Percentiles rank a stretch among this genome's conserved stretches.
These are phyloP conservation scores for Trematosphaeria pertusa DNA, from an alignment of 2,329 filamentous ascomycete species.

Conservation along the genomic window DNA sequence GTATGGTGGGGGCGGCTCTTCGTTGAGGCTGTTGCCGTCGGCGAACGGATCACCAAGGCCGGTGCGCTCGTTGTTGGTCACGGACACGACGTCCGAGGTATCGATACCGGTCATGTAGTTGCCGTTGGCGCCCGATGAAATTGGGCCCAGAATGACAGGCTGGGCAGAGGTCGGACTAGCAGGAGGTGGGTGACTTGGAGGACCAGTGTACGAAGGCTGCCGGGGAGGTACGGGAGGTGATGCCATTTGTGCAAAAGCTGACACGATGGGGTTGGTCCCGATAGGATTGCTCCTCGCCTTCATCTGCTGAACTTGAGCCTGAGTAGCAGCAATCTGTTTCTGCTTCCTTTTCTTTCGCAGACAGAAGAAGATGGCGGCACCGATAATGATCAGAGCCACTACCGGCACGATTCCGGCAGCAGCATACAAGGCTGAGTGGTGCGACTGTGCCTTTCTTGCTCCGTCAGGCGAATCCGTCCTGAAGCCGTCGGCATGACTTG, in stretches of 20 bases:
- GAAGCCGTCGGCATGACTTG: not conserved
- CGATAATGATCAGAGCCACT: conserved; percentile 33
- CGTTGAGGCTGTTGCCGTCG: conserved; percentile 34
- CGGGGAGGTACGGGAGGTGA: conserved; percentile 15
- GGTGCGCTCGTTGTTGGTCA: conserved; percentile 30
- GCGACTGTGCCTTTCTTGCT: conserved; percentile 10
- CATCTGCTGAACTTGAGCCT: conserved; percentile 31
- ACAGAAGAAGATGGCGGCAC: conserved; percentile 29
- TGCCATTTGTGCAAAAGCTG: conserved; percentile 25
- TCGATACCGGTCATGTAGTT: conserved; percentile 49
- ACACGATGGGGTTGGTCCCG: not conserved
- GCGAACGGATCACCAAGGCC: conserved; percentile 38
- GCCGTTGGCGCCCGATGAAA: conserved; percentile 36
- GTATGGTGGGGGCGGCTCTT: conserved; percentile 47
- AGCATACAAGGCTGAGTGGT: conserved; percentile 26
- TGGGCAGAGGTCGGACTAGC: conserved; percentile 22
- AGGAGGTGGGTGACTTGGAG: conserved; percentile 24
- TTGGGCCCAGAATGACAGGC: conserved; percentile 46
- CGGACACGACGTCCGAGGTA: conserved; percentile 45
- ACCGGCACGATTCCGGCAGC: conserved; percentile 34
- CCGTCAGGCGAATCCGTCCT: not conserved
- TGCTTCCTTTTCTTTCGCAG: conserved; percentile 41
- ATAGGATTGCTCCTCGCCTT: conserved; percentile 26
- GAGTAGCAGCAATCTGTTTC: conserved; percentile 15
- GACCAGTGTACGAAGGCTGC: conserved; percentile 22